Evolutionary conservation across 805 yeast genomes (phyloP).

Genomic region (Candida succiphila): DNA sequence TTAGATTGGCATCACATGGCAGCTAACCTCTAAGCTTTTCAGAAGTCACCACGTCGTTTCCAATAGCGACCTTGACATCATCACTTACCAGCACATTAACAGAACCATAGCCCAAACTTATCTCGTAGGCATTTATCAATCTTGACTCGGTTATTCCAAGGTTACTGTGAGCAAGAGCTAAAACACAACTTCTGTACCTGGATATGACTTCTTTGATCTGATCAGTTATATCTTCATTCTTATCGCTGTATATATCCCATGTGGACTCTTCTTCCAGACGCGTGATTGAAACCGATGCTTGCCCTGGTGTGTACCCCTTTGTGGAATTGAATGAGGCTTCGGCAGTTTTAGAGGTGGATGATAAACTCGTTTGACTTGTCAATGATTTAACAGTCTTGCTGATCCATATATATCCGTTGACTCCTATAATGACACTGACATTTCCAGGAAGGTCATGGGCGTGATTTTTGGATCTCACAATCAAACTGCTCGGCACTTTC

Average conservation of each 20-base stretch:
- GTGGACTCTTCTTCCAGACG: constrained; percentile 81
- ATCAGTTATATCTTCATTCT: constrained; percentile 61
- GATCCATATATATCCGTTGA: constrained; percentile 92
- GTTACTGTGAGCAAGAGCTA: constrained; percentile 74
- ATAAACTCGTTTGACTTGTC: constrained; percentile 9
- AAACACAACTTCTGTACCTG: constrained; percentile 75
- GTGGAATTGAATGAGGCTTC: constrained; percentile 29
- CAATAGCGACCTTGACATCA: constrained; percentile 64
- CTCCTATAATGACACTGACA: constrained; percentile 83
- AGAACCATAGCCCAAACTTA: constrained; percentile 66
- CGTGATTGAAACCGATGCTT: constrained; percentile 62
- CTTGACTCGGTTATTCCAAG: constrained; percentile 81
- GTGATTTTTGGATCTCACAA: constrained; percentile 81
- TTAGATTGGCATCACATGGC: too few relatives aligned
- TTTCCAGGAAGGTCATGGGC: constrained; percentile 89
- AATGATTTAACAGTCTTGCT: constrained; percentile 45
- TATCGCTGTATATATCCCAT: constrained; percentile 90
- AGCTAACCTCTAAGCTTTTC: constrained; percentile 65
- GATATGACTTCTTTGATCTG: constrained; percentile 64
- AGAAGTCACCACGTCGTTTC: constrained; percentile 57
- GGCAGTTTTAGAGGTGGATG: constrained; percentile 15
- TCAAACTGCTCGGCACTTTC: constrained; percentile 71
- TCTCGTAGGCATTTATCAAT: constrained; percentile 76
- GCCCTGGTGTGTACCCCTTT: constrained; percentile 39
- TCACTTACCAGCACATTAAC: constrained; percentile 65